Evolutionary conservation across 1,139 yeast genomes (phyloP).

Genomic region (Spathaspora sp.): DNA sequence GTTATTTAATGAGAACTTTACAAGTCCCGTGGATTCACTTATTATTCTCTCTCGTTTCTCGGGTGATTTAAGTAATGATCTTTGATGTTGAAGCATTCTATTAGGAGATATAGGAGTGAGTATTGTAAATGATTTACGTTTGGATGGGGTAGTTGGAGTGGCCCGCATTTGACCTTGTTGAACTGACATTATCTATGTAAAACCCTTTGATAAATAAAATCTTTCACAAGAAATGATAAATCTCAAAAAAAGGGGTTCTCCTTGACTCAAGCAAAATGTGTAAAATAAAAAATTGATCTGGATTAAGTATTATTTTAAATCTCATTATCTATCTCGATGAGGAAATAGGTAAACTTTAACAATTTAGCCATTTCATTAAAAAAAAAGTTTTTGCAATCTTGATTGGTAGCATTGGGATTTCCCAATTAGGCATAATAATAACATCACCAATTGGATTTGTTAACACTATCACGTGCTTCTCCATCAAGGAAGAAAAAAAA

Average conservation of each 20-base stretch:
- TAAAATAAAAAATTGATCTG: background rate
- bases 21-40: slow-evolving; percentile 23
- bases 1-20: slow-evolving; percentile 18
- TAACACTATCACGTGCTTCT: background rate
- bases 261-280: background rate
- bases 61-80: slow-evolving; percentile 1
- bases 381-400: background rate
- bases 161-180: slow-evolving; percentile 6
- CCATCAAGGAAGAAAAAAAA: background rate
- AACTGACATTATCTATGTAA: slow-evolving; percentile 4
- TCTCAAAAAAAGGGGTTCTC: background rate
- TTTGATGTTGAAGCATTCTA: slow-evolving; percentile 4
- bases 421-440: slow-evolving; percentile 5
- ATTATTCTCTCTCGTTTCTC: slow-evolving; percentile 14
- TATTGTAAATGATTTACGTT: slow-evolving; percentile 17
- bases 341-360: slow-evolving; percentile 3
- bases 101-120: slow-evolving; percentile 13
- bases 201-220: no score
- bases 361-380: background rate
- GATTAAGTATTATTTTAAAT: background rate
- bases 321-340: background rate
- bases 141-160: slow-evolving; percentile 12
- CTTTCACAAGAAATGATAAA: no score
- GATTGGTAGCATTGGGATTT: slow-evolving; percentile 1
- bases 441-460: no score